phyloP scores from a whole-genome alignment of 371 early-diverging fungal species.

The Apophysomyces ossiformis region DNA sequence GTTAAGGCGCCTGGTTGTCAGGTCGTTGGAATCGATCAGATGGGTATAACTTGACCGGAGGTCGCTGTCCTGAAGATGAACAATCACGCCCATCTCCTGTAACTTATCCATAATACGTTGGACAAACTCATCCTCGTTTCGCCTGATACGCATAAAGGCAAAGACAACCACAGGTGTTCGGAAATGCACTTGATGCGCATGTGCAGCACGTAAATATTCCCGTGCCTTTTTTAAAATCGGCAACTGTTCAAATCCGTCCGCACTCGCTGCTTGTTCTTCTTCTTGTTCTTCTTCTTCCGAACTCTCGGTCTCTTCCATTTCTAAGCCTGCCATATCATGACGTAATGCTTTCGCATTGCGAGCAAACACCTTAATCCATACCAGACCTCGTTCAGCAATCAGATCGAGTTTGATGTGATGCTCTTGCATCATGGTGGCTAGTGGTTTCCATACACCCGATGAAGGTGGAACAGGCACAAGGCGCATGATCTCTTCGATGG shows the following conservation, averaged over 20 bases:
- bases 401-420: slow-evolving; percentile 53
- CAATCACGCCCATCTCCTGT: slow-evolving; percentile 41
- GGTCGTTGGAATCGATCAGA: slow-evolving; percentile 8
- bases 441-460: slow-evolving; percentile 33
- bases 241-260: slow-evolving; percentile 36
- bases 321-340: slow-evolving; percentile 53
- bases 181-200: slow-evolving; percentile 58
- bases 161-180: slow-evolving; percentile 55
- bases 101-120: slow-evolving; percentile 42
- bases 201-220: slow-evolving; percentile 43
- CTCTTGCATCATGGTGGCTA: slow-evolving; percentile 33
- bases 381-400: slow-evolving; percentile 49
- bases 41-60: neutral
- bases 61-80: slow-evolving; percentile 24
- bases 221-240: slow-evolving; percentile 58
- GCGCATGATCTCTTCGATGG: slow-evolving; percentile 39
- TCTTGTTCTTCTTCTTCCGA: slow-evolving; percentile 26
- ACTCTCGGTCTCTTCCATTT: slow-evolving; percentile 23
- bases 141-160: slow-evolving; percentile 54
- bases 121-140: slow-evolving; percentile 40
- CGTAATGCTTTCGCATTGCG: slow-evolving; percentile 54
- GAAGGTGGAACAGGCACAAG: slow-evolving; percentile 27
- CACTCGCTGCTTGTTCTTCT: slow-evolving; percentile 1
- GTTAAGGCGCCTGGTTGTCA: slow-evolving; percentile 45
- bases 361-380: slow-evolving; percentile 64